Conservation (phyloP, 306 rosid genomes). For the Ormosia emarginata region DNA sequence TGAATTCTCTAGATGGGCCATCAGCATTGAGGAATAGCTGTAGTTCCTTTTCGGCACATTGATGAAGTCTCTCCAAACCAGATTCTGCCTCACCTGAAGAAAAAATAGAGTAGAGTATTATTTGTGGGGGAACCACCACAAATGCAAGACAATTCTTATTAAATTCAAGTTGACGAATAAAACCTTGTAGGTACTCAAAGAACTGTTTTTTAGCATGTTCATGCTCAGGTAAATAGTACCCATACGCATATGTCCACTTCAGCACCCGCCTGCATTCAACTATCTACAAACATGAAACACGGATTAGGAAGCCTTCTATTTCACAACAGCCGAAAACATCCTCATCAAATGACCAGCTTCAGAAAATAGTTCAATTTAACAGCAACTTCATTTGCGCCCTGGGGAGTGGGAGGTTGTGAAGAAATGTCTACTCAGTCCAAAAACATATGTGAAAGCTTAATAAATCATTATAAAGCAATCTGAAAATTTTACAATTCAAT, state of each 20-base stretch:
- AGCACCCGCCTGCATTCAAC: constrained; percentile 97
- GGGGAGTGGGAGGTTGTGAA: neutral
- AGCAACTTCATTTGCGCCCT: neutral
- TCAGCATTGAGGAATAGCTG: constrained; percentile 56
- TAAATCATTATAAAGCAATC: neutral
- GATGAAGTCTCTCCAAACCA: constrained; percentile 83
- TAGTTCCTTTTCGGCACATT: constrained; percentile 77
- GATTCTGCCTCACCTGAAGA: constrained; percentile 77
- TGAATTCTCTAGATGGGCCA: constrained; percentile 58
- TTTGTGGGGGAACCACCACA: neutral
- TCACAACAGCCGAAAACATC: neutral
- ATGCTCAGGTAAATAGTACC: constrained; percentile 78
- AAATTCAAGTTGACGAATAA: constrained; percentile 14
- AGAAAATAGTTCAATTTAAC: neutral
- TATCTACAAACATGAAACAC: constrained; percentile 56
- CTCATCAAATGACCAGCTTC: neutral
- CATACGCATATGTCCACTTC: constrained; percentile 98
- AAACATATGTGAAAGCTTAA: neutral
- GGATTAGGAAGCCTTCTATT: neutral
- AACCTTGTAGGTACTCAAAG: constrained; percentile 82
- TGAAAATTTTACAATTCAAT: neutral
- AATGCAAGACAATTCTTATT: constrained; percentile 5
- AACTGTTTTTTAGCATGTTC: constrained; percentile 72
- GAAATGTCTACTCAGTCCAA: neutral
- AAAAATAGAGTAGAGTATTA: neutral